Evolutionary conservation across 768 basidiomycete genomes (phyloP).

Genomic region (Boletus rubescentipes): DNA sequence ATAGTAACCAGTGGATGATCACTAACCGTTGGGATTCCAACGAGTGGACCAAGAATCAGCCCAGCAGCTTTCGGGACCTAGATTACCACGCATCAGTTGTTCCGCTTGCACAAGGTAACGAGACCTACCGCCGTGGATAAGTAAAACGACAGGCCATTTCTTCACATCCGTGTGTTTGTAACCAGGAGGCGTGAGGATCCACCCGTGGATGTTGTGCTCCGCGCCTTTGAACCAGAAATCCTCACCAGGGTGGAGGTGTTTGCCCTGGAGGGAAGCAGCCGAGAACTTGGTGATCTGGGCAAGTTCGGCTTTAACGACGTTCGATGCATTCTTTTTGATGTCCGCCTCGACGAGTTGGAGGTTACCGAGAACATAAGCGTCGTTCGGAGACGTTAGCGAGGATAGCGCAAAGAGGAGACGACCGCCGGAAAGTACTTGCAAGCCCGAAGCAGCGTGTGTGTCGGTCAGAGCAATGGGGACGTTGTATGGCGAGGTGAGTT

Average conservation of each 20-base stretch:
- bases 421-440: constrained; percentile 59
- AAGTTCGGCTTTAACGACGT: constrained; percentile 34
- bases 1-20: not conserved
- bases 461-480: constrained; percentile 61
- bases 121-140: constrained; percentile 73
- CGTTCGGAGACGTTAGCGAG: constrained; percentile 77
- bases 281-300: constrained; percentile 68
- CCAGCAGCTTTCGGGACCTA: constrained; percentile 83
- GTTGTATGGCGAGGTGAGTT: constrained; percentile 39
- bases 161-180: constrained; percentile 63
- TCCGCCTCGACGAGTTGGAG: constrained; percentile 45
- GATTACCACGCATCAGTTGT: constrained; percentile 6
- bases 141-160: constrained; percentile 76
- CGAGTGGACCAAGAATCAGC: constrained; percentile 87
- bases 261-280: constrained; percentile 51
- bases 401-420: constrained; percentile 72
- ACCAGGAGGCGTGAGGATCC: constrained; percentile 77
- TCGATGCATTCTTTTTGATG: constrained; percentile 33
- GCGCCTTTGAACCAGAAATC: constrained; percentile 92
- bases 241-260: constrained; percentile 61
- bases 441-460: constrained; percentile 53
- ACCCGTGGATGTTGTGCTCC: constrained; percentile 77
- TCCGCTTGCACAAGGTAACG: not conserved
- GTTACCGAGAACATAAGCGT: constrained; percentile 63
- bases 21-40: constrained; percentile 84